Base-by-base conservation (phyloP, 2,329 filamentous ascomycete genomes). In the Aureobasidium sp. region DNA sequence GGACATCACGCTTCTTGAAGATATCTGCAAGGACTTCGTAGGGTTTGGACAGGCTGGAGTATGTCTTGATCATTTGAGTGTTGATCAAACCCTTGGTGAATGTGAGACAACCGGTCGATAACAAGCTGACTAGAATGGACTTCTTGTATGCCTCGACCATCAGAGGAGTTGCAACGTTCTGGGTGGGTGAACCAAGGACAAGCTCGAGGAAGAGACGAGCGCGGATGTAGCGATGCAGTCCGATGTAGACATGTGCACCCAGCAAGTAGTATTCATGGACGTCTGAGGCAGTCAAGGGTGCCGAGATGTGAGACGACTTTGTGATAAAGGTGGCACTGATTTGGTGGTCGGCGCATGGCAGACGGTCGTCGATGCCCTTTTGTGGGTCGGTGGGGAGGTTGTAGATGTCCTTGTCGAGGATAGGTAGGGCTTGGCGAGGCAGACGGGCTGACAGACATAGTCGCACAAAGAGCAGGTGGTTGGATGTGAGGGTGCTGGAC, bases 91-190 rank as follows among this genome's bases (percentile, higher is more conserved):
- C 77, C 0, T 89, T 88, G 10, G 84, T 71, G 0, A 74, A 62
- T 68, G 77, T 73, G 68, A 83, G 78, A 68, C 79, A 83, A 66
- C 92, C 92, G 59, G 86, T 78, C 7, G 84, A 79, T 20, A 99
- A 77, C 61, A 97, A 80, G 59, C 86, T 85, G 10, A 92, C 82
- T 17, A 99, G 77, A 9, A 95, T 72, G 89, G 91, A 97, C 74
- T 93, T 95, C 76, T 93, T 95, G 79, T 96, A 93, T 6, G 90
- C 90, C 67, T 96, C 91, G 4, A 89, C 80, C 88, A 94, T 94
- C 20, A 69, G 63, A 71, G 86, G 87, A 73, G 87, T 93, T 13
- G 85, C 79, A 39, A 84, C 81, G 36, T 80, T 78, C 24, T 86
- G 86, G 0, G 81, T 79, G 0, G 92, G 90, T 63, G 87, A 86